Conservation (phyloP, 805 yeast species). For the Diddensiella santjacobensis region DNA sequence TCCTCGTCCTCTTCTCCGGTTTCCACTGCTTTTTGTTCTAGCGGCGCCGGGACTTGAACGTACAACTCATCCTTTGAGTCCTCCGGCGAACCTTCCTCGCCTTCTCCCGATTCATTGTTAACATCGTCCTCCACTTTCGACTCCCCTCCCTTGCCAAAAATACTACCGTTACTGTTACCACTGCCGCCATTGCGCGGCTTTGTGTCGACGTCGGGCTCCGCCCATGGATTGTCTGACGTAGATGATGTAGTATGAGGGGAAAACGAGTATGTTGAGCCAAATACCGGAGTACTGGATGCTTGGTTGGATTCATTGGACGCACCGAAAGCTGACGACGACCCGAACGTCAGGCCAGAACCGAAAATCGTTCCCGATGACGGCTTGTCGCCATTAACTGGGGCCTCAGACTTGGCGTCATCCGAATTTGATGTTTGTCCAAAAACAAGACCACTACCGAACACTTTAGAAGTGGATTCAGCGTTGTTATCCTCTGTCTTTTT, state of each 20-base stretch:
- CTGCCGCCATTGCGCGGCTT: neutral
- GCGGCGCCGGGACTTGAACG: constrained; percentile 30
- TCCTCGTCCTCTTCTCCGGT: constrained; percentile 92
- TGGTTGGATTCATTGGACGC: neutral
- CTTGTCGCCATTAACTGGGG: too few relatives aligned
- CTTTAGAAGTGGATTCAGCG: too few relatives aligned
- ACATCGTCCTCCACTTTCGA: constrained; percentile 12
- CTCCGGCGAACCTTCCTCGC: constrained; percentile 21
- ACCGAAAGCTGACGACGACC: neutral
- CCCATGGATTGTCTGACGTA: constrained; percentile 5
- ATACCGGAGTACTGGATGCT: too few relatives aligned
- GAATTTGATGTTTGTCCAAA: too few relatives aligned
- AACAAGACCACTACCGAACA: too few relatives aligned
- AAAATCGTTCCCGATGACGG: neutral
- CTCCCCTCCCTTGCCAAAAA: constrained; percentile 37
- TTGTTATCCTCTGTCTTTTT: too few relatives aligned
- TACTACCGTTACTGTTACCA: constrained; percentile 13
- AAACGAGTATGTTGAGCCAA: neutral
- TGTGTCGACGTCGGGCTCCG: neutral
- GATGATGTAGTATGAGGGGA: too few relatives aligned
- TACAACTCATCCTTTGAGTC: constrained; percentile 30
- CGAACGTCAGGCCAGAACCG: constrained; percentile 1
- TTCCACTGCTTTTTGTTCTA: constrained; percentile 41
- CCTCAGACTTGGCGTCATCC: too few relatives aligned
- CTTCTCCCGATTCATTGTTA: constrained; percentile 28